Conservation (phyloP, 2,329 filamentous ascomycete species). For the Penicillium vulpinum region DNA sequence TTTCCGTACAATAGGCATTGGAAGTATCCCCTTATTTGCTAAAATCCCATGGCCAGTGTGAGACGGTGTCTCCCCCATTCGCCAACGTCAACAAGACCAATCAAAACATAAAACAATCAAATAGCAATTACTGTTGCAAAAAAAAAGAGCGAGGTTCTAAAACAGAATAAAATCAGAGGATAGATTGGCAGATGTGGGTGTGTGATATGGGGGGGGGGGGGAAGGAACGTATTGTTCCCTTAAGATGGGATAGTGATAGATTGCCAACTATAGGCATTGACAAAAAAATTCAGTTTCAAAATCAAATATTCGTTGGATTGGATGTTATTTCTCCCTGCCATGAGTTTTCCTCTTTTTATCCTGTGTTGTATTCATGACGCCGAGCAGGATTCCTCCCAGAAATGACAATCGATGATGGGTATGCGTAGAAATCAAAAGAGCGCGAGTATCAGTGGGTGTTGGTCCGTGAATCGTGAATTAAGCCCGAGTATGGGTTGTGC, state of each 20-base stretch:
- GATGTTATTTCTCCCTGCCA: neutral
- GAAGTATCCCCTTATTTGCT: neutral
- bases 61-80: conserved; percentile 7
- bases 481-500: neutral
- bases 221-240: neutral
- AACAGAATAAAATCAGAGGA: neutral
- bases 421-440: conserved; percentile 25
- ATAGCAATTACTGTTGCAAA: neutral
- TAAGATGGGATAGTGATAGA: neutral
- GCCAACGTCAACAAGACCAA: neutral
- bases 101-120: neutral
- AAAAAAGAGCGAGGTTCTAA: too few species aligned
- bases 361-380: conserved; percentile 22
- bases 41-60: neutral
- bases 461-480: conserved; percentile 24
- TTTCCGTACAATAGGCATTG: conserved; percentile 1
- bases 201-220: neutral
- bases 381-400: conserved; percentile 13
- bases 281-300: neutral
- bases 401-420: conserved; percentile 27
- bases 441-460: conserved; percentile 11
- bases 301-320: neutral
- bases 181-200: neutral
- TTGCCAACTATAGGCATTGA: neutral
- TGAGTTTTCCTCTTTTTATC: conserved; percentile 11